Base-by-base conservation (phyloP, 805 yeast genomes). In the Schwanniomyces pseudopolymorphus region DNA sequence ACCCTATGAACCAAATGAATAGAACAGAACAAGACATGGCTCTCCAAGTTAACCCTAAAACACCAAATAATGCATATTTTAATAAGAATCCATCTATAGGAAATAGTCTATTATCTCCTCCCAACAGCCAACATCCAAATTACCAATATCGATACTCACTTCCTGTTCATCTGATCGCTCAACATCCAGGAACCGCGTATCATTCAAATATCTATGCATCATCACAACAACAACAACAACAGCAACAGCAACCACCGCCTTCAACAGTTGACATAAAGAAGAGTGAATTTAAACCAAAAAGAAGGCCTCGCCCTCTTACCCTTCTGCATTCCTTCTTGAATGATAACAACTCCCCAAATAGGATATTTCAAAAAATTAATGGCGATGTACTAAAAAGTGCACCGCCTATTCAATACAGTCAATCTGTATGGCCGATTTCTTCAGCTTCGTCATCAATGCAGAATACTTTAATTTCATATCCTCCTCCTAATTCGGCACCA, bases 291-390 rank as follows among this genome's bases (percentile, higher is more conserved):
- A 72, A 68, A 49, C 73, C 73, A 5, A 69, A 67, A 47, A 54
- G 70, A 43, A 61, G 77, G 45, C 76, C 76, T 13, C 51, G 66
- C 35, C 77, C 76, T 5, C 56, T 72, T 39, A 48, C 70, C 11
- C 62, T 72, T 39, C 67, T 57, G 49, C 69, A 66, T 46, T 63
- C 72, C 16, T 60, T 58, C 48, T 49, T 59, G 22, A 56, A 56
- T 22, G 59, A 58, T 31, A 21, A 40, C 33, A 19, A 31, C 22
- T 26, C 49, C 17, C 39, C 39, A 36, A 20, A 19, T 3, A 22
- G 36, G 7, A 11, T 16, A 33, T 20, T 27, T 13, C 24, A 21
- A 5, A 13, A 38, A 8, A 20, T 43, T 13, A 24, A 37, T 35
- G 27, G 37, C 10, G 46, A 37, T 8, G 24, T 45, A n/a, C 39